Base-by-base conservation (phyloP, 306 rosid genomes). In the Citrullus amarus region DNA sequence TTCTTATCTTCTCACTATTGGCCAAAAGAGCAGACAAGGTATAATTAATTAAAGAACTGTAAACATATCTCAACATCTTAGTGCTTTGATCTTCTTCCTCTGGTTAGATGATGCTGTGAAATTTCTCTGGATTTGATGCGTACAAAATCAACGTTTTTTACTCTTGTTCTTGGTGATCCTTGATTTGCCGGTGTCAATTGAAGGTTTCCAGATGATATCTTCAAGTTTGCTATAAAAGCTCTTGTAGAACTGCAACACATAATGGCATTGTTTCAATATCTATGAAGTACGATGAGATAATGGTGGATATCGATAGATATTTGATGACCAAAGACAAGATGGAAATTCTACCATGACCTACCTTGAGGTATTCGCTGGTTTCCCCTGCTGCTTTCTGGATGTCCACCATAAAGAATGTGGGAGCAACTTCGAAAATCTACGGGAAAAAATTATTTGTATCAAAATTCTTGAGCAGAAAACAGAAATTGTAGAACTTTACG, bases 161-260 rank as follows among this genome's bases (percentile, higher is more conserved):
- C 85, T 88, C 87, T 79, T 88, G 43, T 87, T 78, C 84, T 86
- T 91, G 62, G 85, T 13, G 80, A 76, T 71, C 82, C 84, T 93
- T 60, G 91, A 80, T 82, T 93, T 93, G 89, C 82, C 80, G 54
- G 92, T 62, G 81, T 93, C 95, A 63, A 61, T 80, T 8, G 93
- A 82, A 6, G 87, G 98, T 84, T 93, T 91, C 98, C 98, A 93
- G 85, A 93, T 87, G 85, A 93, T 91, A 78, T 93, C 98, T 67
- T 91, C 96, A n/a, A 91, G 98, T 84, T 93, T 91, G 91, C 88
- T 34, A 79, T 91, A 84, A 62, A 93, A 93, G 61, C 75, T 83
- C 86, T 89, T 91, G 91, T 88, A 91, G 78, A 93, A 93, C 98
- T 93, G 95, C 81, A 51, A 78, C 14, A 80, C 6, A 44, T 65